phyloP scores from a whole-genome alignment of 257 asterid species.

The Forsythia suspensa region DNA sequence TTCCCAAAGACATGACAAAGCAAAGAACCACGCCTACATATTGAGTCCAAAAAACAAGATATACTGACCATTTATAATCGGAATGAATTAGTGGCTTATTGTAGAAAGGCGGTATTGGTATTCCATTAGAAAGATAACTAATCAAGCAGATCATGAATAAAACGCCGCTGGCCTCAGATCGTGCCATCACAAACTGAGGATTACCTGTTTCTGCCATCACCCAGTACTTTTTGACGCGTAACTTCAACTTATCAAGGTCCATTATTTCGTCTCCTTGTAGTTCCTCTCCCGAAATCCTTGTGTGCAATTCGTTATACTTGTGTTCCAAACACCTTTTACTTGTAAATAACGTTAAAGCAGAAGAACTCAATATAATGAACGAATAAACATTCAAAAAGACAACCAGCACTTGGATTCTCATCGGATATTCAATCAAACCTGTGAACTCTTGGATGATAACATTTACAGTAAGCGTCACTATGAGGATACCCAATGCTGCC shows the following conservation, averaged over 20 bases:
- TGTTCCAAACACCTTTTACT: constrained; percentile 13
- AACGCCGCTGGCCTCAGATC: neutral
- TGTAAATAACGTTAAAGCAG: constrained; percentile 8
- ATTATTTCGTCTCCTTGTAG: neutral
- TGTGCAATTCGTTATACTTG: neutral
- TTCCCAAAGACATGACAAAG: neutral
- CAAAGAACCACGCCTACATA: neutral
- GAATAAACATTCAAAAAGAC: neutral
- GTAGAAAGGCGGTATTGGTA: too few relatives aligned
- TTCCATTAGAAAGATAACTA: too few relatives aligned
- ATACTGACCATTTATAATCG: neutral
- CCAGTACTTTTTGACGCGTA: constrained; percentile 1
- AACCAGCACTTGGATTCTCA: neutral
- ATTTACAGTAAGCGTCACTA: constrained; percentile 19
- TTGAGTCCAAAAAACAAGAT: neutral
- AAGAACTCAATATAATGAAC: neutral
- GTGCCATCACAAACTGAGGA: neutral
- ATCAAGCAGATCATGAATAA: neutral
- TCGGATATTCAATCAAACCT: neutral
- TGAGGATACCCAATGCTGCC: neutral
- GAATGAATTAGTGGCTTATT: neutral
- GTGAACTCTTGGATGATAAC: constrained; percentile 6
- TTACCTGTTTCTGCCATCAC: constrained; percentile 20
- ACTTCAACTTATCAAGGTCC: neutral
- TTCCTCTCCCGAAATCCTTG: neutral